A percentile compares a stretch with the other conserved stretches of the same genome.
These are phyloP conservation scores for Lasiosphaeria hispida DNA, from an alignment of 495 filamentous ascomycete species.

Conservation along the genomic window DNA sequence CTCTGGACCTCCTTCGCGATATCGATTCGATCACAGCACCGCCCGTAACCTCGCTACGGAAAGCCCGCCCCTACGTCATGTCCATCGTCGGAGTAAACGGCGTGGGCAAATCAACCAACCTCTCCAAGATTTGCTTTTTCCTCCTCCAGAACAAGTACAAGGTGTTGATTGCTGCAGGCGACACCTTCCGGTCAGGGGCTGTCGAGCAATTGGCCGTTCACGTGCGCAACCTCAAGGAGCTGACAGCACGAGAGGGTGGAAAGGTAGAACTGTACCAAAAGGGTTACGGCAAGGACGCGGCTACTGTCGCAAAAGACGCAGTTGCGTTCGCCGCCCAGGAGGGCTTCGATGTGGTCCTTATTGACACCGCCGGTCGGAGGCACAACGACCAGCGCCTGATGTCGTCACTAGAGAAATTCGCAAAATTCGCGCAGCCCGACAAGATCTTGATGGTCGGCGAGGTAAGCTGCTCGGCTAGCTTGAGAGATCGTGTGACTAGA, in stretches of 20 bases:
- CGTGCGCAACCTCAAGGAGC: constrained; percentile 82
- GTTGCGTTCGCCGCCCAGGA: constrained; percentile 72
- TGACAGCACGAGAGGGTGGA: constrained; percentile 77
- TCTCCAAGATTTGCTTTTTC: constrained; percentile 97
- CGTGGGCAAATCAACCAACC: constrained; percentile 94
- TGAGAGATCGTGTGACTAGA: background rate
- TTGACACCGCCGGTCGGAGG: constrained; percentile 90
- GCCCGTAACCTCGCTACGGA: constrained; percentile 49
- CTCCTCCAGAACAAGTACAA: constrained; percentile 93
- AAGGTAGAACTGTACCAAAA: constrained; percentile 89
- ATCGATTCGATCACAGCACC: constrained; percentile 77
- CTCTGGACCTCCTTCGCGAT: constrained; percentile 88
- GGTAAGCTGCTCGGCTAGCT: constrained; percentile 35
- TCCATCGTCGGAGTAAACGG: constrained; percentile 98
- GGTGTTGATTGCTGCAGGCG: constrained; percentile 92
- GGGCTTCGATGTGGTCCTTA: constrained; percentile 88
- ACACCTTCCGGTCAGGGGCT: constrained; percentile 96
- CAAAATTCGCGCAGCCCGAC: constrained; percentile 89
- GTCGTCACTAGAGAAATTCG: constrained; percentile 94
- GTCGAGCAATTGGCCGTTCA: constrained; percentile 97
- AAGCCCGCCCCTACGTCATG: constrained; percentile 85
- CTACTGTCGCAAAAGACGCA: constrained; percentile 90
- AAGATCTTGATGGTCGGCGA: constrained; percentile 99
- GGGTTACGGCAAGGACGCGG: constrained; percentile 96
- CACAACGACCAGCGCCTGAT: constrained; percentile 96